Evolutionary conservation across 1,284 basidiomycete genomes (phyloP).

Genomic region (Puccinia triticina): DNA sequence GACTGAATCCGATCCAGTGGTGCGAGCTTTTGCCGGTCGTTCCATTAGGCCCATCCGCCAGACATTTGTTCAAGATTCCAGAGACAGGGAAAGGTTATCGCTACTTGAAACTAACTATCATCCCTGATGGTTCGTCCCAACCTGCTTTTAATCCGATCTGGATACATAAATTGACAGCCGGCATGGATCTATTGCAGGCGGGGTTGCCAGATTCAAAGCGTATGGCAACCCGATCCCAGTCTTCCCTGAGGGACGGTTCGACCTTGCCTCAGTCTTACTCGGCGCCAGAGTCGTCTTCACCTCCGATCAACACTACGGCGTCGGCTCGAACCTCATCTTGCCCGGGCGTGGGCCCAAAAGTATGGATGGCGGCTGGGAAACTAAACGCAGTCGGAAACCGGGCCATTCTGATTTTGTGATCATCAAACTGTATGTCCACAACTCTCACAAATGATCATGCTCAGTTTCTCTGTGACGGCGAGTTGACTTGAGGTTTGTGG

Average conservation of each 20-base stretch:
- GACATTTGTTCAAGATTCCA: slow-evolving; percentile 44
- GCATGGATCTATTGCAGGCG: slow-evolving; percentile 75
- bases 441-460: not conserved
- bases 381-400: slow-evolving; percentile 77
- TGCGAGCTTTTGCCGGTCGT: slow-evolving; percentile 55
- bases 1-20: slow-evolving; percentile 53
- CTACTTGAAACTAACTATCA: slow-evolving; percentile 42
- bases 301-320: slow-evolving; percentile 89
- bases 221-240: slow-evolving; percentile 63
- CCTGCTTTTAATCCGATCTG: slow-evolving; percentile 16
- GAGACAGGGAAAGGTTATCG: slow-evolving; percentile 25
- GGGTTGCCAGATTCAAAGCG: slow-evolving; percentile 64
- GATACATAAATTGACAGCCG: slow-evolving; percentile 65
- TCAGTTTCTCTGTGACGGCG: not conserved
- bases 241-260: slow-evolving; percentile 64
- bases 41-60: slow-evolving; percentile 54
- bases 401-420: slow-evolving; percentile 89
- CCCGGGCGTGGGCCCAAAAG: slow-evolving; percentile 73
- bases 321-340: slow-evolving; percentile 84
- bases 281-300: slow-evolving; percentile 76
- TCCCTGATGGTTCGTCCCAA: slow-evolving; percentile 40
- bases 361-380: slow-evolving; percentile 99
- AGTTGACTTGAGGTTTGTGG: slow-evolving; percentile 45
- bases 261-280: slow-evolving; percentile 86
- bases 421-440: slow-evolving; percentile 73